Evolutionary conservation across 257 asterid genomes (phyloP), one percentile per base, ranked within the genome.

Genomic region (Verbascum thapsus): DNA sequence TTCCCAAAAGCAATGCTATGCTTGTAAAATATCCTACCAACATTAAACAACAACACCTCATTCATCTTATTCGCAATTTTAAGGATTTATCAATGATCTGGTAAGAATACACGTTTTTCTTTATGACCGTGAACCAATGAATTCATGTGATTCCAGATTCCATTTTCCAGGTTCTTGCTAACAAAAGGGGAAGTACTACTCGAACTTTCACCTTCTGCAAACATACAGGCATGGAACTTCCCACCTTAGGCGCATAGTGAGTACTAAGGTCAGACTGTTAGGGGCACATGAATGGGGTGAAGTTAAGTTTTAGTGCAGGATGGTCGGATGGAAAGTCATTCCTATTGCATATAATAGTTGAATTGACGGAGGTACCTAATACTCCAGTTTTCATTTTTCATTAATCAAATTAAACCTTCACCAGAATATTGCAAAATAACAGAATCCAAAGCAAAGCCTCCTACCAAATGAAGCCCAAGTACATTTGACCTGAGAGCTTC

Each of bases 401-500:
- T 13, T 11, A 26, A 17, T 22, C 58, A 23, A 7, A 10, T 11
- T 26, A 4, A 38, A 40, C 61, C 44, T 20, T 23, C 16, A 39
- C 13, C 18, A 23, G 49, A 16, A 40, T 26, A 43, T 38, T 15
- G 54, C 32, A 58, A 32, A 10, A 22, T 19, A 49, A 58, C 6
- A 18, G 26, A 45, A 23, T 20, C 18, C 30, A 39, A 47, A 41
- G 47, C 16, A 52, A 41, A n/a, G 35, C 47, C 18, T 51, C 75
- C 55, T 66, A 85, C 98, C 92, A 51, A 66, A 58, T 74, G 81
- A 80, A 89, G 84, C 68, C 98, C 98, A 78, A 89, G 74, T 35
- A 92, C 76, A 73, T 89, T 96, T 34, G 98, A 92, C 66, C 78
- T 79, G 30, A 75, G 73, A 48, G 86, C 96, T 79, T 89, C 98